A percentile compares a stretch with the other conserved stretches of the same genome.
These are phyloP conservation scores for Keithomyces neogunnii DNA, from an alignment of 2,329 filamentous ascomycete genomes.

Conservation along the genomic window DNA sequence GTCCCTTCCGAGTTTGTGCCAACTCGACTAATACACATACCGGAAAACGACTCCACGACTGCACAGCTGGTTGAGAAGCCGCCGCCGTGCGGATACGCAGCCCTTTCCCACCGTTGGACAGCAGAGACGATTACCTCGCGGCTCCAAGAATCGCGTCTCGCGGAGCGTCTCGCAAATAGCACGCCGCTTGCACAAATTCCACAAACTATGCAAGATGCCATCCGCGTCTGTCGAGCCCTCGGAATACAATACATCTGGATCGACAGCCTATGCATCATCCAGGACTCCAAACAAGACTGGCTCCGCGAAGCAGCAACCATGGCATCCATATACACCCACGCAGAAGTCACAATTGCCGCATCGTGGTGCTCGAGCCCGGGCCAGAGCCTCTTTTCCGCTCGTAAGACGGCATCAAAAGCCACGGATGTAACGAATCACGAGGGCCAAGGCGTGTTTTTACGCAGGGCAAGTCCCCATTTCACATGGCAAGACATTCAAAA, in stretches of 20 bases:
- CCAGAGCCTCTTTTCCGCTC: conserved; percentile 7
- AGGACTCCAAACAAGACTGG: conserved; percentile 12
- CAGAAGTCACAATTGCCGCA: conserved; percentile 5
- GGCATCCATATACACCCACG: conserved; percentile 9
- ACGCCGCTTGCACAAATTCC: conserved; percentile 4
- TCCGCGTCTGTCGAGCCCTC: conserved; percentile 2
- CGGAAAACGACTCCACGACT: no score
- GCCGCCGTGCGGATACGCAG: no score
- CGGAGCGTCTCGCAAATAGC: conserved; percentile 1
- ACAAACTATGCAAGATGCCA: conserved; percentile 1
- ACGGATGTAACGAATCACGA: conserved; percentile 2
- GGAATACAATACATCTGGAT: conserved; percentile 11
- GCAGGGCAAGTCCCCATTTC: conserved; percentile 6
- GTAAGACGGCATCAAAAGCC: neutral
- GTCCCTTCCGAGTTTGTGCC: no score
- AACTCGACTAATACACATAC: no score
- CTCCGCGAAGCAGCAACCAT: conserved; percentile 9
- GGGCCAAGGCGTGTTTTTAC: conserved; percentile 6
- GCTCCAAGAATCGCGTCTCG: neutral
- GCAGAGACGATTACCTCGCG: no score
- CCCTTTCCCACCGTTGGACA: no score
- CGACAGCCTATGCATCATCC: conserved; percentile 13
- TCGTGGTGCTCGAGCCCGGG: conserved; percentile 1
- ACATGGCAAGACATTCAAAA: conserved; percentile 2
- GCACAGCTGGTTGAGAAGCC: no score